Percentiles rank a stretch among this genome's conserved stretches.
Conservation (phyloP, 1,284 basidiomycete genomes). For the Sanghuangporus baumii region DNA sequence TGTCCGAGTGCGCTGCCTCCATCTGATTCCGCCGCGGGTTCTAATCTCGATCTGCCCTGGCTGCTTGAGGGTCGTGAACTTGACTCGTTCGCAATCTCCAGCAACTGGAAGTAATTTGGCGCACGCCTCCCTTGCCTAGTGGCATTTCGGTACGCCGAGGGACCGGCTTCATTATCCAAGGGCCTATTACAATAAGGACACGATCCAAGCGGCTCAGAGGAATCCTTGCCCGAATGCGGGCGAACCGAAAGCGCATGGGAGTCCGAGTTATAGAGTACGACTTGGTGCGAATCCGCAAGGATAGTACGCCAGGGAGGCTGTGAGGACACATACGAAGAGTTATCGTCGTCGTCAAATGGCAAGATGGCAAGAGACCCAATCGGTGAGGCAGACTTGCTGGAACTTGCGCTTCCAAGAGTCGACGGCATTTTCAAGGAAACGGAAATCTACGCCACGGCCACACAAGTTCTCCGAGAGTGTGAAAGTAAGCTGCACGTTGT, state of each 20-base stretch:
- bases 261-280: constrained; percentile 83
- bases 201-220: constrained; percentile 27
- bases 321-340: not conserved
- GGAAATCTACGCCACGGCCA: too few species aligned
- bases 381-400: constrained; percentile 2
- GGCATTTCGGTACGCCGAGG: constrained; percentile 18
- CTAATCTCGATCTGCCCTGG: constrained; percentile 23
- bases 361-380: constrained; percentile 1
- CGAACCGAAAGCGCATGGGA: constrained; percentile 79
- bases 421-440: not conserved
- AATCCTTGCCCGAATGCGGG: constrained; percentile 28
- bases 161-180: constrained; percentile 30
- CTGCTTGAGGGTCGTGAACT: constrained; percentile 53
- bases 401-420: not conserved
- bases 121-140: constrained; percentile 42
- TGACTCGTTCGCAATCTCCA: constrained; percentile 63
- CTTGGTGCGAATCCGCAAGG: constrained; percentile 74
- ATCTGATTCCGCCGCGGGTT: constrained; percentile 2
- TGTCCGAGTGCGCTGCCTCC: constrained; percentile 10
- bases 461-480: not conserved
- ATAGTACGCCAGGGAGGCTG: constrained; percentile 55
- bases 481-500: not conserved
- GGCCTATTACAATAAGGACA: constrained; percentile 72
- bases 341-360: constrained; percentile 1
- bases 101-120: constrained; percentile 69